These are phyloP conservation scores for Trichosporon coremiiforme DNA, from an alignment of 1,284 basidiomycete genomes.

Conservation along the genomic window DNA sequence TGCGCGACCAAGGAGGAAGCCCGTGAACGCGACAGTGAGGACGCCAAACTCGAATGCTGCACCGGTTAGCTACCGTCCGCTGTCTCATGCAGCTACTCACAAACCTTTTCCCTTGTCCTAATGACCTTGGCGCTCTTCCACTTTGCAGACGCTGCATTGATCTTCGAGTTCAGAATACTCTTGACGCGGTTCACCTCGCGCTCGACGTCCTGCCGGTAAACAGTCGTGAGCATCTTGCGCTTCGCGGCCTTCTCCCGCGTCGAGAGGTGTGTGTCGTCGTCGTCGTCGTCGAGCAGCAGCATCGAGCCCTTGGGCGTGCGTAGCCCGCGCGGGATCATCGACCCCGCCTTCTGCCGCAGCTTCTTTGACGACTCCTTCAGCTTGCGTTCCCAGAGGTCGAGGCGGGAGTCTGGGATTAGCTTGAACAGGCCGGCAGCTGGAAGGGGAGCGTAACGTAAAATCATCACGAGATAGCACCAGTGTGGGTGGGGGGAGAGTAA, in stretches of 20 bases:
- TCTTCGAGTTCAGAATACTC: constrained; percentile 62
- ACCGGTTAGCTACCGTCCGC: constrained; percentile 19
- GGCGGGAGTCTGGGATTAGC: constrained; percentile 66
- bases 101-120: constrained; percentile 76
- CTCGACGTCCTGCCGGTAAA: constrained; percentile 67
- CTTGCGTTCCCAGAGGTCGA: constrained; percentile 83
- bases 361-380: constrained; percentile 81
- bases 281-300: constrained; percentile 40
- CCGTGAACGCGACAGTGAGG: constrained; percentile 80
- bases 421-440: no score
- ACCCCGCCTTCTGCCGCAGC: constrained; percentile 75
- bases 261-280: constrained; percentile 29
- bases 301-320: constrained; percentile 57
- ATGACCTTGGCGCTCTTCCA: constrained; percentile 90
- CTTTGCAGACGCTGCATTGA: constrained; percentile 69
- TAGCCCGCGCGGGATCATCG: constrained; percentile 63
- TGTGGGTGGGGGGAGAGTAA: no score
- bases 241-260: constrained; percentile 26
- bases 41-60: constrained; percentile 88
- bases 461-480: no score
- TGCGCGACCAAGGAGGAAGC: constrained; percentile 76
- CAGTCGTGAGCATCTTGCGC: constrained; percentile 36
- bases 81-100: constrained; percentile 39
- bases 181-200: constrained; percentile 80
- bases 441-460: no score